Evolutionary conservation across 768 basidiomycete genomes (phyloP), one percentile per base, ranked within the genome.

Genomic region (Tricholoma terreum): DNA sequence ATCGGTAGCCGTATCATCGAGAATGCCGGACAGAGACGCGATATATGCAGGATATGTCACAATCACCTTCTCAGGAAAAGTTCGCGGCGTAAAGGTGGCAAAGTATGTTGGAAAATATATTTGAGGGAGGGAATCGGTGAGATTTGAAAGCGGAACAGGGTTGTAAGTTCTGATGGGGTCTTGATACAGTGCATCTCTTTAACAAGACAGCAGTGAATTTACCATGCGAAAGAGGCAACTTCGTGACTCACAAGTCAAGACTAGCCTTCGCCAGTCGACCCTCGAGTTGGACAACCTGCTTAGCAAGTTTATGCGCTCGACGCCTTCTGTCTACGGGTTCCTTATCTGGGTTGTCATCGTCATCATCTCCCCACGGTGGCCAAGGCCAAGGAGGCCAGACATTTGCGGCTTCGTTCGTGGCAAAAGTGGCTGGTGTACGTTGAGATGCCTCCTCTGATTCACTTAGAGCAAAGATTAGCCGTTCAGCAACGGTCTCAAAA

Each of bases 81-180:
- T 75, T 31, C 92, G 84, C 19, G 92, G 87, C 0, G 89, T 82
- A 68, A 92, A 95, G 0, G 90, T 77, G 0, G 96, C 82, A 57
- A 98, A 86, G 71, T 97, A 99, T n/a, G 84, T 79, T 1, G 83
- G 77, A 71, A 96, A 92, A 61, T 90, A 78, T 61, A 99, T 82
- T 68, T 93, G 84, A 1, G 89, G 82, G 4, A 98, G 73, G 1
- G 82, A 73, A 15, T 78, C 75, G 27, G 85, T 85, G 56, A 98
- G 81, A 36, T 89, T 86, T 14, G 80, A 77, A 54, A 94, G 75
- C 2, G 82, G 76, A 40, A 82, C 78, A 6, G 93, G 94, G 68
- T 98, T 98, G 72, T 99, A 98, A 0, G 92, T 90, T 45, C 79
- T 86, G 46, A 92, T 77, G 2, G 95, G 95, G 68, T 98, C 88